These are phyloP conservation scores for Pestalotiopsis sp. DNA, from an alignment of 2,329 filamentous ascomycete species.

Conservation along the genomic window DNA sequence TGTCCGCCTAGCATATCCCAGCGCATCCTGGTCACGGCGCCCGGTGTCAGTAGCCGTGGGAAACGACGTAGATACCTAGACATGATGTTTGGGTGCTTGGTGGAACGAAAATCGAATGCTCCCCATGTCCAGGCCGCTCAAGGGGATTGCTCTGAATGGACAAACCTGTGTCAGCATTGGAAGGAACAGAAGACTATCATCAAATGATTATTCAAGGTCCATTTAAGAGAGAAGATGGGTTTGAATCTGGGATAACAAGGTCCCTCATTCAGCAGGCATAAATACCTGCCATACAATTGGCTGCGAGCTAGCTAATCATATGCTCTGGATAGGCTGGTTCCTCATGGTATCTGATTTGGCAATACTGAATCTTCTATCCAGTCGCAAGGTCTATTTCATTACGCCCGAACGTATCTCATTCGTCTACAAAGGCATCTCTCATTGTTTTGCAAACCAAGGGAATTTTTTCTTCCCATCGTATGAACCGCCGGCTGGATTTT, in stretches of 20 bases:
- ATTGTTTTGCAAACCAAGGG: slow-evolving; percentile 61
- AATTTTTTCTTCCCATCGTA: slow-evolving; percentile 67
- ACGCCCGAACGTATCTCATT: slow-evolving; percentile 3
- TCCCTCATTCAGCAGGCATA: not conserved
- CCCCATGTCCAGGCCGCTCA: no score
- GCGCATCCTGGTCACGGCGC: no score
- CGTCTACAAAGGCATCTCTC: not conserved
- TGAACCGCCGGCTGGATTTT: slow-evolving; percentile 49
- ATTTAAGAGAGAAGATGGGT: not conserved
- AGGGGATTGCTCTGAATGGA: no score
- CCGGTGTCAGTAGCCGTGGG: no score
- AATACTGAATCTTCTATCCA: slow-evolving; percentile 6
- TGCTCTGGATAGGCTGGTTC: not conserved
- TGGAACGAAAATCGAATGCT: no score
- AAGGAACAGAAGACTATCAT: no score
- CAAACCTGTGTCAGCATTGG: not conserved
- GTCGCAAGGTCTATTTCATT: slow-evolving; percentile 9
- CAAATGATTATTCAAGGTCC: no score
- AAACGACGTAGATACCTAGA: no score
- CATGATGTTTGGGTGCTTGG: no score
- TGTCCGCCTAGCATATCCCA: no score
- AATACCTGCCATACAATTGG: not conserved
- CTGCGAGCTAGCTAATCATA: not conserved
- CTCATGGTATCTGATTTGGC: slow-evolving; percentile 8
- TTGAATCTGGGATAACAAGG: not conserved